phyloP scores from a whole-genome alignment of 768 basidiomycete species.

The Rhodotorula babjevae region DNA sequence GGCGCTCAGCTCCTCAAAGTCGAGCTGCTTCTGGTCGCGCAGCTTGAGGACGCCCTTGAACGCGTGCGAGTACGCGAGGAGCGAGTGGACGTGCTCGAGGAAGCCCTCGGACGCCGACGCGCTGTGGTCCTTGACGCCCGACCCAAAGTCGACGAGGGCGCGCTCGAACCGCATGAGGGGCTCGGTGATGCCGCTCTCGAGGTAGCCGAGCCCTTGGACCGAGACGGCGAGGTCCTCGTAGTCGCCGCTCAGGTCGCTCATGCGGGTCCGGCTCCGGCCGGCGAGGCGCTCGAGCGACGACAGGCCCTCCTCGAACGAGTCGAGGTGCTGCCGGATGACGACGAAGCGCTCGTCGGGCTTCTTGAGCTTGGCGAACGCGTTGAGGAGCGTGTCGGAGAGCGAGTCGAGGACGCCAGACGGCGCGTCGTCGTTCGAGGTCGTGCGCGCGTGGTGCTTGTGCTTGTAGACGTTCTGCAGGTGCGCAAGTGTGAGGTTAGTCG shows the following conservation, averaged over 20 bases:
- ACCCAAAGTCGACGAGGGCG: conserved; percentile 76
- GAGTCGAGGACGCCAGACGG: conserved; percentile 81
- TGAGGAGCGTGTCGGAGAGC: conserved; percentile 89
- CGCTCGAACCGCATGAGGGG: conserved; percentile 95
- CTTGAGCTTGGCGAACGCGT: conserved; percentile 89
- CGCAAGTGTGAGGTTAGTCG: not conserved
- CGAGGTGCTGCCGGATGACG: conserved; percentile 81
- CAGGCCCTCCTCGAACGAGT: conserved; percentile 96
- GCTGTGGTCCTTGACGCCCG: conserved; percentile 1
- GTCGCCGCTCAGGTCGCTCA: conserved; percentile 89
- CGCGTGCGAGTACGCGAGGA: conserved; percentile 87
- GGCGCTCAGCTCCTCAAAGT: conserved; percentile 93
- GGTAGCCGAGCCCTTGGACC: conserved; percentile 92
- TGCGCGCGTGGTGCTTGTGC: conserved; percentile 79
- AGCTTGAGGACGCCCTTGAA: conserved; percentile 91
- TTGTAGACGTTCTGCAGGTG: conserved; percentile 76
- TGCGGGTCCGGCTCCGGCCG: conserved; percentile 68
- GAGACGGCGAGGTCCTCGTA: conserved; percentile 96
- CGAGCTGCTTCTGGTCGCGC: conserved; percentile 96
- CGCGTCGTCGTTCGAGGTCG: conserved; percentile 60
- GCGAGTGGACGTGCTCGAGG: conserved; percentile 79
- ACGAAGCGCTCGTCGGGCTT: conserved; percentile 97
- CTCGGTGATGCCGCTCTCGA: conserved; percentile 97
- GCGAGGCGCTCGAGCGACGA: conserved; percentile 73
- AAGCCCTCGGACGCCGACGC: conserved; percentile 48